Evolutionary conservation across 768 basidiomycete genomes (phyloP).

Genomic region (Cyclocybe aegerita): DNA sequence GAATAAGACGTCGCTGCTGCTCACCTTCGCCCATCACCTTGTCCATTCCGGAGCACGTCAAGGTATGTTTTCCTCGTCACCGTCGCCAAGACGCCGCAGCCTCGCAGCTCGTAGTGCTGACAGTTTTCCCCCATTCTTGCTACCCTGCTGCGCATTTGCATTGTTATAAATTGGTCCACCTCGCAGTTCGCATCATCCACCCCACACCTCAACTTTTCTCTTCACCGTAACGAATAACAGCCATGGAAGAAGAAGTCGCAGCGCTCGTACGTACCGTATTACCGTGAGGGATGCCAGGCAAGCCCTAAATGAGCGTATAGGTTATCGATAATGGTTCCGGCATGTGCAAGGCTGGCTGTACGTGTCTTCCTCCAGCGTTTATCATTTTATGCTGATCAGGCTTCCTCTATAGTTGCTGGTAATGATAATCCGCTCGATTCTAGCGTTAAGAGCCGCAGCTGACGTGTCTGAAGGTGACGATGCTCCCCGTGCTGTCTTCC

Average conservation of each 20-base stretch:
- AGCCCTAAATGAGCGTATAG: constrained; percentile 30
- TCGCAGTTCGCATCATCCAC: constrained; percentile 18
- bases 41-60: too few relatives aligned
- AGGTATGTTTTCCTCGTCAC: too few relatives aligned
- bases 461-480: constrained; percentile 68
- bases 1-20: background rate
- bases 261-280: constrained; percentile 45
- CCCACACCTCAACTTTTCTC: constrained; percentile 8
- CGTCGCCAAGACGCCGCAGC: too few relatives aligned
- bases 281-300: background rate
- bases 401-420: constrained; percentile 59
- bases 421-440: constrained; percentile 16
- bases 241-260: constrained; percentile 46
- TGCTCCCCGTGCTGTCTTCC: constrained; percentile 91
- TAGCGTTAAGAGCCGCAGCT: constrained; percentile 12
- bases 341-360: constrained; percentile 99
- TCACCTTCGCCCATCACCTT: too few relatives aligned
- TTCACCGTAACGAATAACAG: constrained; percentile 28
- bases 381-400: constrained; percentile 18
- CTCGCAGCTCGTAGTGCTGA: too few relatives aligned
- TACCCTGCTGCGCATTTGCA: too few relatives aligned
- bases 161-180: constrained; percentile 6
- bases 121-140: too few relatives aligned
- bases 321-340: constrained; percentile 95
- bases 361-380: constrained; percentile 32